phyloP scores from a whole-genome alignment of 345 rosid genomes.

The Clausena lansium region DNA sequence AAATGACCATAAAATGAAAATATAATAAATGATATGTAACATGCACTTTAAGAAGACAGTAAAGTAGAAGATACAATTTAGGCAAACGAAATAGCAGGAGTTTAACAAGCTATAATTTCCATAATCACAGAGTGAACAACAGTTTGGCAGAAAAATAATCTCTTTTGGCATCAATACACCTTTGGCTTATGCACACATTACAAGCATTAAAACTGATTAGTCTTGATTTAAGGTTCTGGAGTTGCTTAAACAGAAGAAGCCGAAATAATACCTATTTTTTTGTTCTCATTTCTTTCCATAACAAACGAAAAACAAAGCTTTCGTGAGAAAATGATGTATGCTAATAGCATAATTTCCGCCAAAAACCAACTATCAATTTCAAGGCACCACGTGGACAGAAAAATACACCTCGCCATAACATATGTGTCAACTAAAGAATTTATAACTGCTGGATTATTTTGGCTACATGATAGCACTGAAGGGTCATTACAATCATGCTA shows the following conservation, averaged over 20 bases:
- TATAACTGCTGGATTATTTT: not conserved
- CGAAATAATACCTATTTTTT: not conserved
- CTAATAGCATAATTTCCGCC: not conserved
- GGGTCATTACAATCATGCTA: not conserved
- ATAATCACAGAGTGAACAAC: not conserved
- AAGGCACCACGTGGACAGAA: not conserved
- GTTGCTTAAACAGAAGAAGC: not conserved
- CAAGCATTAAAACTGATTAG: not conserved
- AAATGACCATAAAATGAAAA: conserved; percentile 10
- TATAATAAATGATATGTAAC: not conserved
- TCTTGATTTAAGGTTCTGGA: not conserved
- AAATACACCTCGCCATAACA: not conserved
- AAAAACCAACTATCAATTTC: too few species aligned
- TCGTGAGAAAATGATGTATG: not conserved
- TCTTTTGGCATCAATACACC: not conserved
- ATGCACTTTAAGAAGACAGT: not conserved
- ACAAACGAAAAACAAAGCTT: not conserved
- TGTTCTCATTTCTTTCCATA: not conserved
- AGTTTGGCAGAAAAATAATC: not conserved
- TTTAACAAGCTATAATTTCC: not conserved
- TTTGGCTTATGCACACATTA: not conserved
- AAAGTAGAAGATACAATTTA: not conserved
- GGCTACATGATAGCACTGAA: not conserved
- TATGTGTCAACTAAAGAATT: not conserved
- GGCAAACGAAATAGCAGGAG: not conserved